These are phyloP conservation scores for Petasospora rhodanensis DNA, from an alignment of 1,139 yeast species.

Conservation along the genomic window DNA sequence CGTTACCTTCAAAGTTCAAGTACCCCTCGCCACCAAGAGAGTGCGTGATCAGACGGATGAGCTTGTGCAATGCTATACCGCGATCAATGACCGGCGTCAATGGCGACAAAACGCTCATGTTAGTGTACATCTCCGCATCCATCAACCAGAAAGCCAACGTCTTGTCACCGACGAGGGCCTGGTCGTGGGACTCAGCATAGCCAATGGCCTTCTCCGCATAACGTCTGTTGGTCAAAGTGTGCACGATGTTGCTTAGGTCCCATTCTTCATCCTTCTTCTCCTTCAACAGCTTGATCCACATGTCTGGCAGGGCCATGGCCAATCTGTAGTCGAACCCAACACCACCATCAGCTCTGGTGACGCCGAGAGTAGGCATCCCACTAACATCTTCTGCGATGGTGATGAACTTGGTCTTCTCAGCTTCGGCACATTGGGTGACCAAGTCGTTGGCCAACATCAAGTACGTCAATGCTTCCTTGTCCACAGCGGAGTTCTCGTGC, in stretches of 20 bases:
- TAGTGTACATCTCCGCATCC: constrained; percentile 98
- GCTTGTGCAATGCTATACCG: constrained; percentile 84
- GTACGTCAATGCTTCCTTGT: constrained; percentile 81
- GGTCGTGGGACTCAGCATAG: constrained; percentile 95
- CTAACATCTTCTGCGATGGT: constrained; percentile 96
- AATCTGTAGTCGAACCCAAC: constrained; percentile 90
- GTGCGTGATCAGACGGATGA: constrained; percentile 83
- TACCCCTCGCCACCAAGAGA: constrained; percentile 95
- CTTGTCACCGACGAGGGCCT: constrained; percentile 95
- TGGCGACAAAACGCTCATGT: constrained; percentile 77
- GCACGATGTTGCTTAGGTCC: constrained; percentile 79
- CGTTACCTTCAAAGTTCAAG: constrained; percentile 94
- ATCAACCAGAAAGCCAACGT: constrained; percentile 96
- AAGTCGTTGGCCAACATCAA: constrained; percentile 84
- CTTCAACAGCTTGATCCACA: constrained; percentile 95
- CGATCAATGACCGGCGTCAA: constrained; percentile 78
- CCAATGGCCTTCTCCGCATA: constrained; percentile 87
- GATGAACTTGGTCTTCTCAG: constrained; percentile 46
- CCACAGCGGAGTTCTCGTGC: constrained; percentile 70
- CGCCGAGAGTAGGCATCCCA: constrained; percentile 94
- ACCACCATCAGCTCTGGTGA: constrained; percentile 73
- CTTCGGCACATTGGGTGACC: constrained; percentile 48
- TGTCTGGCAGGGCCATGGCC: constrained; percentile 97
- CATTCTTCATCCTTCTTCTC: constrained; percentile 85
- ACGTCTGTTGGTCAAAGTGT: constrained; percentile 83